These are phyloP conservation scores for Psophocarpus tetragonolobus DNA, from an alignment of 306 rosid species.

Conservation along the genomic window DNA sequence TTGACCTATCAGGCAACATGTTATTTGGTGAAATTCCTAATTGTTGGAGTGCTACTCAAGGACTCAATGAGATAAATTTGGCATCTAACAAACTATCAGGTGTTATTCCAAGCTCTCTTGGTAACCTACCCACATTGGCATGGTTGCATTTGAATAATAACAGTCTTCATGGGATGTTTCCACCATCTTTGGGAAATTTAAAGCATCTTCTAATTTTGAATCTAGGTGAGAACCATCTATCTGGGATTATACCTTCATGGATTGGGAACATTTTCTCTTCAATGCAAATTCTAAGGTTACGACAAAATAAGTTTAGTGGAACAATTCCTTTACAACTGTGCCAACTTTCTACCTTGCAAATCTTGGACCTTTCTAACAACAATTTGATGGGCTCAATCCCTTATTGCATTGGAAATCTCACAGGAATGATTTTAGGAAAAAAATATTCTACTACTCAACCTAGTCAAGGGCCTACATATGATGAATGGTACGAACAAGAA, in stretches of 20 bases:
- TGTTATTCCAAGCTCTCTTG: conserved; percentile 1
- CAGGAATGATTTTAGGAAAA: background rate
- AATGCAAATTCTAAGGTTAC: conserved; percentile 20
- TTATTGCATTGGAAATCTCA: conserved; percentile 20
- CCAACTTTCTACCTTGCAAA: conserved; percentile 9
- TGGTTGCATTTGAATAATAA: conserved; percentile 38
- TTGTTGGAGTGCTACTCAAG: conserved; percentile 1
- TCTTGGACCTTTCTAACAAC: conserved; percentile 30
- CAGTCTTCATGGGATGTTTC: conserved; percentile 15
- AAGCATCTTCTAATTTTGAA: background rate
- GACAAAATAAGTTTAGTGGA: conserved; percentile 5
- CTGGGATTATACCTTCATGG: conserved; percentile 37
- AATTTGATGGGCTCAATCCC: conserved; percentile 18
- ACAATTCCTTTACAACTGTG: conserved; percentile 29
- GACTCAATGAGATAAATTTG: background rate
- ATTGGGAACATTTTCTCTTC: background rate
- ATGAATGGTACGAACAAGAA: background rate
- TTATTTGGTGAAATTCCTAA: conserved; percentile 30
- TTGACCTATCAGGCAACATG: conserved; percentile 38
- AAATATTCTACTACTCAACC: no score
- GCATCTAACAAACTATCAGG: conserved; percentile 22
- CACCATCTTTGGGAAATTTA: background rate
- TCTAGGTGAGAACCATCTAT: conserved; percentile 31
- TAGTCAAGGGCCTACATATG: background rate
- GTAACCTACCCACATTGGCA: background rate